Evolutionary conservation across 768 basidiomycete genomes (phyloP), one percentile per base, ranked within the genome.

Genomic region (Lactarius hatsudake): DNA sequence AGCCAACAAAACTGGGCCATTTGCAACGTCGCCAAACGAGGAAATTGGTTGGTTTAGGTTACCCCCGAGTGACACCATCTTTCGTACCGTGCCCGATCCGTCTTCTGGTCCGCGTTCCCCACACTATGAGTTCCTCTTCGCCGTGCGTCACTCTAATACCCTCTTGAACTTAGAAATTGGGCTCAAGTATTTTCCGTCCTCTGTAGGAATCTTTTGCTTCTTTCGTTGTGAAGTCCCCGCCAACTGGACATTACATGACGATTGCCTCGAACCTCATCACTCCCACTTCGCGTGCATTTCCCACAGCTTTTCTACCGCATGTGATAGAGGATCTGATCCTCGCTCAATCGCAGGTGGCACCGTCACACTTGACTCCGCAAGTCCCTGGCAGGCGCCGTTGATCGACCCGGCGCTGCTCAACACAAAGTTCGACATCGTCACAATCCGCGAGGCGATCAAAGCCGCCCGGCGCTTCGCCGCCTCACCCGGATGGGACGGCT

Each of bases 31-130:
- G 10, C 54, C n/a, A 1, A 54, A 28, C n/a, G 68, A 71, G n/a
- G 69, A 74, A 20, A 58, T 74, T 55, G 67, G 70, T 7, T 75
- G 68, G 67, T 34, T 72, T 12, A 65, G 77, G 15, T 61, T 76
- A 28, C 59, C 68, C 4, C 12, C 2, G 3, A 65, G 59, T 36
- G 64, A 68, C 5, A 28, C 42, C n/a, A 51, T 65, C 18, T 64
- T 71, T 26, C 54, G 40, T 12, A 30, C 34, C 9, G 53, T 69
- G 32, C 54, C 38, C 2, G 75, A 77, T 62, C 73, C 73, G 8
- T 64, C 73, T 8, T 69, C 74, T 3, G 75, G 75, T 1, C 63
- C 66, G 20, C 53, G 57, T 40, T 53, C 74, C 0, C 69, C 75
- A 36, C 76, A 75, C 61, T 67, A 64, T 32, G 74, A 76, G 64